Conservation (phyloP, 352 stramenopile species). For the Phytophthora hybrid region DNA sequence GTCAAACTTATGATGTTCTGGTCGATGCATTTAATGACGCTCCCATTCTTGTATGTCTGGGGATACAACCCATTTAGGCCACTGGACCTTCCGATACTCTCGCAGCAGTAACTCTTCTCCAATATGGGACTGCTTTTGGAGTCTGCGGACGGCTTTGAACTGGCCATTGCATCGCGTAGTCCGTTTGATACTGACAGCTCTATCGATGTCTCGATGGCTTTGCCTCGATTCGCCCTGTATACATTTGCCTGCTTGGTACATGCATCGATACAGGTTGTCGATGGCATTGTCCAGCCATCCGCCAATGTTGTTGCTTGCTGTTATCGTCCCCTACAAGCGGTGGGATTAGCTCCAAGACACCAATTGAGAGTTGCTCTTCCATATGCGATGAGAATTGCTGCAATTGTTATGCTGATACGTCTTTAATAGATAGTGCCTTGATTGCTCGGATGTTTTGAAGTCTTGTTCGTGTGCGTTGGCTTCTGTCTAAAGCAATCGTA, state of each 20-base stretch:
- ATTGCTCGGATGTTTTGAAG: neutral
- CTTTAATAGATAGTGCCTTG: neutral
- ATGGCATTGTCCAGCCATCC: neutral
- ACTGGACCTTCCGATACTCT: neutral
- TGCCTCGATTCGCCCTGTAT: neutral
- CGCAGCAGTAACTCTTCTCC: neutral
- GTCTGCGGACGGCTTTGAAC: constrained; percentile 2
- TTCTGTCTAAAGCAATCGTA: neutral
- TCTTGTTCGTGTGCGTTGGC: neutral
- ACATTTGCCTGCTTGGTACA: constrained; percentile 3
- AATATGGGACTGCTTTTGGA: neutral
- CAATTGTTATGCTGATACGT: neutral
- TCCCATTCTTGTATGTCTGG: no score
- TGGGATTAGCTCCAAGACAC: neutral
- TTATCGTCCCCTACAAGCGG: neutral
- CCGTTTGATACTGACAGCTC: constrained; percentile 8
- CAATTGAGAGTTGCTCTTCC: neutral
- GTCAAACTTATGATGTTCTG: no score
- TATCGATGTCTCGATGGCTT: neutral
- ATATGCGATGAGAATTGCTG: neutral
- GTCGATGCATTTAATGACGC: no score
- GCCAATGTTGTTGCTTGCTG: neutral
- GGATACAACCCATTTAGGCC: neutral
- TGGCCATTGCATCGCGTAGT: neutral
- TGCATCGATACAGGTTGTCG: constrained; percentile 2